These are phyloP conservation scores for Echeveria elegans DNA, from an alignment of 164 flowering plant species.

Conservation along the genomic window DNA sequence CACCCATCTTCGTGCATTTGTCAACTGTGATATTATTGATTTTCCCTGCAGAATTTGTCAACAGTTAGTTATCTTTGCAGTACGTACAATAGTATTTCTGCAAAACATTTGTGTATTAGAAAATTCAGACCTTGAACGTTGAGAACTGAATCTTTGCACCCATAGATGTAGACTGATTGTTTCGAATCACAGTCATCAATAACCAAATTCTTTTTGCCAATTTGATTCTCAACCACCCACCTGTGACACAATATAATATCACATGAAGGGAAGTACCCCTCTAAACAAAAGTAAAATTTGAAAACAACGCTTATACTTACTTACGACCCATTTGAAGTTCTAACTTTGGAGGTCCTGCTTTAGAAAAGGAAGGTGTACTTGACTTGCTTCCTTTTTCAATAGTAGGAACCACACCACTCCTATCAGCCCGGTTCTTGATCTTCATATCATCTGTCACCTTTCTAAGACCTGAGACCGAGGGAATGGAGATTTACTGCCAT, in stretches of 20 bases:
- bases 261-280: conserved; percentile 11
- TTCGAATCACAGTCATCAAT: conserved; percentile 94
- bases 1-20: conserved; percentile 90
- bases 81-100: not conserved
- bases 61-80: conserved; percentile 4
- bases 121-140: conserved; percentile 67
- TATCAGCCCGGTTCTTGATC: conserved; percentile 80
- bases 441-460: conserved; percentile 80
- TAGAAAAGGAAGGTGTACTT: conserved; percentile 52
- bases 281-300: not conserved
- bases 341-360: conserved; percentile 78
- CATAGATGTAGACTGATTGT: conserved; percentile 83
- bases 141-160: conserved; percentile 93
- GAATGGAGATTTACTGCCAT: conserved; percentile 7
- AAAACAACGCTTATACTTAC: conserved; percentile 34
- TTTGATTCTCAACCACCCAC: conserved; percentile 99
- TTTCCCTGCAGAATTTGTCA: conserved; percentile 56
- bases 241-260: conserved; percentile 26
- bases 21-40: conserved; percentile 95
- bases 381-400: conserved; percentile 43
- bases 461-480: conserved; percentile 39
- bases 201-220: conserved; percentile 71
- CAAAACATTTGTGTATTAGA: not conserved
- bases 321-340: conserved; percentile 98
- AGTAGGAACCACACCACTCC: conserved; percentile 54